Conservation (phyloP, 352 stramenopile species). For the Blastocystis sp. region DNA sequence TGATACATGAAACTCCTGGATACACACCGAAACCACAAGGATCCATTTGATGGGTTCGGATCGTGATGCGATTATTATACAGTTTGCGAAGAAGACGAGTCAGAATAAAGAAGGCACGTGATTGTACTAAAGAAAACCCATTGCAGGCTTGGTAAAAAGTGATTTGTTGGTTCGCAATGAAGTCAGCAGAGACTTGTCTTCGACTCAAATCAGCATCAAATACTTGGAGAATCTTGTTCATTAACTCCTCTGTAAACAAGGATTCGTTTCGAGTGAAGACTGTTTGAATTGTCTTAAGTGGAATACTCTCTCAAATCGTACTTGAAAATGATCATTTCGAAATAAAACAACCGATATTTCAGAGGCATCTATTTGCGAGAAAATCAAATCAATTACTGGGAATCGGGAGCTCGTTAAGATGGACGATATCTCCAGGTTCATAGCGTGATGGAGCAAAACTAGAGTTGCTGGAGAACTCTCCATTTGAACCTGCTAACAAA, state of each 20-base stretch:
- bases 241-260: not conserved
- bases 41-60: not conserved
- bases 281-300: not conserved
- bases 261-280: not conserved
- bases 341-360: not conserved
- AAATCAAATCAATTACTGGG: not conserved
- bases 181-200: not conserved
- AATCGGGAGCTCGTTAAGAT: not conserved
- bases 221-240: not conserved
- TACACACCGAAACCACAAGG: not conserved
- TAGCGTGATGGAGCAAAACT: too few species aligned
- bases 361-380: not conserved
- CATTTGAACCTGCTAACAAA: too few species aligned
- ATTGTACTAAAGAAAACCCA: not conserved
- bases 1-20: not conserved
- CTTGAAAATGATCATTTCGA: not conserved
- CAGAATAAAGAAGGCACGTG: not conserved
- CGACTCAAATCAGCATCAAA: not conserved
- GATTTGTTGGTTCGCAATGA: not conserved
- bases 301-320: not conserved
- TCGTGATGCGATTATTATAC: not conserved
- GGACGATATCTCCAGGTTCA: not conserved
- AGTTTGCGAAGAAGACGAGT: not conserved
- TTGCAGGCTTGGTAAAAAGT: not conserved
- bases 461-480: too few species aligned